These are phyloP conservation scores for Melocanna baccifera DNA, from an alignment of 176 grass and related monocot genomes.

Conservation along the genomic window DNA sequence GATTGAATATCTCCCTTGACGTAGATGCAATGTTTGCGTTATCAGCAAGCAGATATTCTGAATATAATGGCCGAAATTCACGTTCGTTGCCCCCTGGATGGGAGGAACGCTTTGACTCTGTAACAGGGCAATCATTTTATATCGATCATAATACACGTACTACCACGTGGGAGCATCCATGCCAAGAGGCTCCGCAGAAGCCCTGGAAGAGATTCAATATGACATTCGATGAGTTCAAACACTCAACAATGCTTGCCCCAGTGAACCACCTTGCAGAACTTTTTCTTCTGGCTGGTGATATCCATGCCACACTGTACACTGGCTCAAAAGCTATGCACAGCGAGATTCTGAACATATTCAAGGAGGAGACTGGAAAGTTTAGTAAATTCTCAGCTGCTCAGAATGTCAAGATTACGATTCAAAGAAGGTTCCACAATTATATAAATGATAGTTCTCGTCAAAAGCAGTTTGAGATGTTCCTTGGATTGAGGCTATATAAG, in stretches of 20 bases:
- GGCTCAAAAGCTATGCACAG: slow-evolving; percentile 99
- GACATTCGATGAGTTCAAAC: slow-evolving; percentile 92
- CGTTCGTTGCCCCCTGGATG: slow-evolving; percentile 78
- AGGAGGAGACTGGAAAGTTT: slow-evolving; percentile 83
- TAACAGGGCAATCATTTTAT: slow-evolving; percentile 90
- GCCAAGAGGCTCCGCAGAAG: slow-evolving; percentile 66
- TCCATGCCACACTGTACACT: slow-evolving; percentile 99
- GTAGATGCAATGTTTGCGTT: slow-evolving; percentile 64
- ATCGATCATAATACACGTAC: slow-evolving; percentile 88
- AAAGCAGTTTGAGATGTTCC: slow-evolving; percentile 97
- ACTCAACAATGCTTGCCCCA: slow-evolving; percentile 79
- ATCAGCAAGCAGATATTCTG: slow-evolving; percentile 54
- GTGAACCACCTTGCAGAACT: slow-evolving; percentile 90
- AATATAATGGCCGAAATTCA: slow-evolving; percentile 44
- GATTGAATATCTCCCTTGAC: slow-evolving; percentile 74
- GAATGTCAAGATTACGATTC: slow-evolving; percentile 91
- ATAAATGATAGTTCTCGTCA: slow-evolving; percentile 86
- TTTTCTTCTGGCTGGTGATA: slow-evolving; percentile 94
- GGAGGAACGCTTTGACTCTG: slow-evolving; percentile 92
- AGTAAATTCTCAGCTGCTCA: slow-evolving; percentile 94
- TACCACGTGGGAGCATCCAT: slow-evolving; percentile 93
- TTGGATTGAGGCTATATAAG: slow-evolving; percentile 96
- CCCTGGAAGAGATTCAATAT: slow-evolving; percentile 97
- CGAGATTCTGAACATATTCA: slow-evolving; percentile 98
- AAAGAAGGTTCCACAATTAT: slow-evolving; percentile 88